phyloP scores from a whole-genome alignment of 2,329 filamentous ascomycete species.

The Alternaria consortialis region DNA sequence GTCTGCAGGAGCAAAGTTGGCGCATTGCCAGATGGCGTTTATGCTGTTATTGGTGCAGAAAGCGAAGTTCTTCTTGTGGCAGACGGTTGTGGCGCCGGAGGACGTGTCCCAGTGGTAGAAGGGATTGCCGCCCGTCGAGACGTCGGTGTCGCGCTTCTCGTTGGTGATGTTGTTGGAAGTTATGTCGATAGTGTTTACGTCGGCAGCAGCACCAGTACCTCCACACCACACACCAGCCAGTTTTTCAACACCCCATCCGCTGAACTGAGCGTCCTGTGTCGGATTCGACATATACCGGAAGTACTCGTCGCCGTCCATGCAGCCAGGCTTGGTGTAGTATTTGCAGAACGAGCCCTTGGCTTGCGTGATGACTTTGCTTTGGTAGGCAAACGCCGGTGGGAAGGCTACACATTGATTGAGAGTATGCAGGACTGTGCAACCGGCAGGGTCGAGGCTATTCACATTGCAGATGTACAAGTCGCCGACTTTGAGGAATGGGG shows the following conservation, averaged over 20 bases:
- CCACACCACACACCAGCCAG: neutral
- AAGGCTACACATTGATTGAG: neutral
- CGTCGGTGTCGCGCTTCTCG: neutral
- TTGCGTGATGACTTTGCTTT: neutral
- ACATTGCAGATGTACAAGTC: neutral
- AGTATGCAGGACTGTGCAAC: neutral
- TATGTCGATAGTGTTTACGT: neutral
- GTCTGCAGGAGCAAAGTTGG: constrained; percentile 2
- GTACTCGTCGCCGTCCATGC: neutral
- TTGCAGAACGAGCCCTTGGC: neutral
- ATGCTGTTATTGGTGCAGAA: constrained; percentile 5
- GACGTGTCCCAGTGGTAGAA: neutral
- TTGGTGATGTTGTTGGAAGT: neutral
- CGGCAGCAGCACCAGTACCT: neutral
- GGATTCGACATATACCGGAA: neutral
- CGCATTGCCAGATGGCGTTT: constrained; percentile 3
- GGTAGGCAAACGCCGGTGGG: neutral
- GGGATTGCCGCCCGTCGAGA: neutral
- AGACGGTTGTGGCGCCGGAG: neutral
- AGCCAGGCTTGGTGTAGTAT: constrained; percentile 8
- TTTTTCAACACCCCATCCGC: neutral
- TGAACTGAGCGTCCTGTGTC: neutral
- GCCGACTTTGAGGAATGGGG: neutral
- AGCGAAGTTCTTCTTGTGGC: neutral
- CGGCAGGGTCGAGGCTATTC: neutral